Conservation (phyloP, 2,329 filamentous ascomycete species). For the Sordariomycetes sp. region DNA sequence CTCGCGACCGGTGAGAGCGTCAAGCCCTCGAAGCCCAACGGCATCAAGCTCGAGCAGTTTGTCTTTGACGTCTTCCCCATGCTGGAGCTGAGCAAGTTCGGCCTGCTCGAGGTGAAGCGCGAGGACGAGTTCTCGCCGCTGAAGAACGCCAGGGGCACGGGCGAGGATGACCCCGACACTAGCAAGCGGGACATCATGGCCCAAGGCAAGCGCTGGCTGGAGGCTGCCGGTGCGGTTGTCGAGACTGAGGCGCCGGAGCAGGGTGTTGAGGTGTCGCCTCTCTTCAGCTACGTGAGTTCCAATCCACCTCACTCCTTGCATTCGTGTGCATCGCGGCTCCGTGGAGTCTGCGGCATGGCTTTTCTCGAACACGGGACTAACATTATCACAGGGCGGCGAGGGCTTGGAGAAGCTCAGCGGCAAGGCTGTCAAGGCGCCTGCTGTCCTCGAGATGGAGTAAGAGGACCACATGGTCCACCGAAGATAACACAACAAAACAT, state of each 20-base stretch:
- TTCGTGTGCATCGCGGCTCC: background rate
- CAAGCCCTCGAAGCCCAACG: slow-evolving; percentile 91
- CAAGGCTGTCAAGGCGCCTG: slow-evolving; percentile 36
- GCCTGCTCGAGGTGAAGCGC: slow-evolving; percentile 87
- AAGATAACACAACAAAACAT: background rate
- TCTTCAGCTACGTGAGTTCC: slow-evolving; percentile 88
- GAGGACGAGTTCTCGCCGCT: slow-evolving; percentile 97
- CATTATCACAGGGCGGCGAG: slow-evolving; percentile 39
- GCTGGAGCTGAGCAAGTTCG: slow-evolving; percentile 71
- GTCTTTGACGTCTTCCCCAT: slow-evolving; percentile 97
- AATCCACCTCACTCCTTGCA: background rate
- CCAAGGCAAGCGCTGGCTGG: slow-evolving; percentile 78
- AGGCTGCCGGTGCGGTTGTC: slow-evolving; percentile 65
- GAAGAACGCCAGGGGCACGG: slow-evolving; percentile 78
- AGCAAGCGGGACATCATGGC: slow-evolving; percentile 81
- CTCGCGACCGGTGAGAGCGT: slow-evolving; percentile 63
- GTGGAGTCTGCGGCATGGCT: too few species aligned
- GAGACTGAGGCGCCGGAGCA: slow-evolving; percentile 45
- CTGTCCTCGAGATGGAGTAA: slow-evolving; percentile 15
- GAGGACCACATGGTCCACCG: background rate
- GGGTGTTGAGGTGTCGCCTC: slow-evolving; percentile 81
- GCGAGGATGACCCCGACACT: slow-evolving; percentile 88
- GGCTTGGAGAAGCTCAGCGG: slow-evolving; percentile 43
- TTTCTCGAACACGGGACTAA: slow-evolving; percentile 8
- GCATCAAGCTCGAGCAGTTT: slow-evolving; percentile 98